Evolutionary conservation across 1,139 yeast genomes (phyloP).

Genomic region (Entelexis sorbosivorans): DNA sequence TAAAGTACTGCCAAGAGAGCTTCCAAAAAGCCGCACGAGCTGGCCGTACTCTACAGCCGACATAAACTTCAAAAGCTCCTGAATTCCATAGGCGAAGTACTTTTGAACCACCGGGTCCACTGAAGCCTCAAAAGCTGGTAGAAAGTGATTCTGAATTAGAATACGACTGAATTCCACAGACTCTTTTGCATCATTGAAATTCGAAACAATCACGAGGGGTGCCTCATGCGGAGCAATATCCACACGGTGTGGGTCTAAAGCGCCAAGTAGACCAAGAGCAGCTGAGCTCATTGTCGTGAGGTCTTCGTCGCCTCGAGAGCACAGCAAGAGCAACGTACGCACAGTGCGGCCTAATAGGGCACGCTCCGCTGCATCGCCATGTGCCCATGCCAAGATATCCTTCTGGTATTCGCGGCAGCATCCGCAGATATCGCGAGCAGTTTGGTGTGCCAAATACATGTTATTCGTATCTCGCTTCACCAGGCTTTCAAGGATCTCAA

Average conservation of each 20-base stretch:
- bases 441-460: slow-evolving; percentile 66
- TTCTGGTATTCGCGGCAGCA: slow-evolving; percentile 42
- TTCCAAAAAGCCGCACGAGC: slow-evolving; percentile 10
- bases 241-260: slow-evolving; percentile 57
- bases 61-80: slow-evolving; percentile 63
- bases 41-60: slow-evolving; percentile 7
- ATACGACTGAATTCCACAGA: slow-evolving; percentile 52
- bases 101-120: slow-evolving; percentile 78
- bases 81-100: slow-evolving; percentile 81
- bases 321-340: slow-evolving; percentile 47
- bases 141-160: slow-evolving; percentile 57
- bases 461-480: slow-evolving; percentile 43
- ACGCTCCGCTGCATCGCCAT: slow-evolving; percentile 26
- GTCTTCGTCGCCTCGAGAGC: slow-evolving; percentile 38
- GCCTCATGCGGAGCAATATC: slow-evolving; percentile 38
- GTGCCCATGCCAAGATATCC: slow-evolving; percentile 32
- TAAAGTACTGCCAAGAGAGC: slow-evolving; percentile 41
- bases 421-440: slow-evolving; percentile 52
- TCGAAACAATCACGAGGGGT: slow-evolving; percentile 12
- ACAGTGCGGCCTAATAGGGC: slow-evolving; percentile 33
- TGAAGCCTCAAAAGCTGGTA: slow-evolving; percentile 80
- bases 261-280: slow-evolving; percentile 67
- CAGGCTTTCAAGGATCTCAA: slow-evolving; percentile 33
- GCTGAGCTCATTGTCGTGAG: slow-evolving; percentile 47
- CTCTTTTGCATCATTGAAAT: slow-evolving; percentile 53